A percentile compares a stretch with the other conserved stretches of the same genome.
Evolutionary conservation across 1,284 basidiomycete genomes (phyloP).

Genomic region (Schizophyllum commune): DNA sequence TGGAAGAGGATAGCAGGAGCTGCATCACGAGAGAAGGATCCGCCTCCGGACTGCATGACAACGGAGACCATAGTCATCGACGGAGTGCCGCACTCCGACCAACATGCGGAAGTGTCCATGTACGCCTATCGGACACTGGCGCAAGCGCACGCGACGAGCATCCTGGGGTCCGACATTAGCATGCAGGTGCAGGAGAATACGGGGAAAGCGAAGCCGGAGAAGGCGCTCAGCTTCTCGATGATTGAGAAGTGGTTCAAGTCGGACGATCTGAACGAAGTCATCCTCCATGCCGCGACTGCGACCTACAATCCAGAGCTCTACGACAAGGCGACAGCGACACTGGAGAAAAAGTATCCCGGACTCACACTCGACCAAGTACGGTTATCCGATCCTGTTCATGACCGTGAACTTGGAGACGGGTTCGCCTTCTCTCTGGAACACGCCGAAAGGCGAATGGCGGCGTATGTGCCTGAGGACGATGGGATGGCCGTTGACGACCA

Average conservation of each 20-base stretch:
- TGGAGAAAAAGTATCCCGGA: slow-evolving; percentile 42
- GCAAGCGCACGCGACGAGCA: slow-evolving; percentile 70
- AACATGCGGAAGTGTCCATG: slow-evolving; percentile 52
- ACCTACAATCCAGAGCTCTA: slow-evolving; percentile 68
- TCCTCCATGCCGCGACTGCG: slow-evolving; percentile 60
- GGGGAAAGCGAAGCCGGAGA: slow-evolving; percentile 26
- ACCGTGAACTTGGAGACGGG: slow-evolving; percentile 74
- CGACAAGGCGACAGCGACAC: slow-evolving; percentile 40
- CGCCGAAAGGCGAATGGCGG: slow-evolving; percentile 42
- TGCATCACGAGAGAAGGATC: slow-evolving; percentile 56
- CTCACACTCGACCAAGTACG: slow-evolving; percentile 59
- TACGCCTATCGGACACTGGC: slow-evolving; percentile 67
- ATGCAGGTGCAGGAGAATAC: slow-evolving; percentile 40
- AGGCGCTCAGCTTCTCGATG: slow-evolving; percentile 51
- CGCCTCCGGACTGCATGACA: slow-evolving; percentile 53
- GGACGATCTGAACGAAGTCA: slow-evolving; percentile 53
- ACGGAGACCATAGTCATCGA: slow-evolving; percentile 32
- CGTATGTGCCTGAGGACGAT: slow-evolving; percentile 34
- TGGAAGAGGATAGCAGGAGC: slow-evolving; percentile 61
- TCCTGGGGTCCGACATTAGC: slow-evolving; percentile 65
- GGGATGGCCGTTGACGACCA: slow-evolving; percentile 29
- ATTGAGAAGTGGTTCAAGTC: slow-evolving; percentile 49
- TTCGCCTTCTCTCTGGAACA: slow-evolving; percentile 64
- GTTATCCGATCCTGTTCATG: slow-evolving; percentile 50
- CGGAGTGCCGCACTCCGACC: slow-evolving; percentile 45